Evolutionary conservation across 768 basidiomycete genomes (phyloP).

Genomic region (Lactarius sanguifluus): DNA sequence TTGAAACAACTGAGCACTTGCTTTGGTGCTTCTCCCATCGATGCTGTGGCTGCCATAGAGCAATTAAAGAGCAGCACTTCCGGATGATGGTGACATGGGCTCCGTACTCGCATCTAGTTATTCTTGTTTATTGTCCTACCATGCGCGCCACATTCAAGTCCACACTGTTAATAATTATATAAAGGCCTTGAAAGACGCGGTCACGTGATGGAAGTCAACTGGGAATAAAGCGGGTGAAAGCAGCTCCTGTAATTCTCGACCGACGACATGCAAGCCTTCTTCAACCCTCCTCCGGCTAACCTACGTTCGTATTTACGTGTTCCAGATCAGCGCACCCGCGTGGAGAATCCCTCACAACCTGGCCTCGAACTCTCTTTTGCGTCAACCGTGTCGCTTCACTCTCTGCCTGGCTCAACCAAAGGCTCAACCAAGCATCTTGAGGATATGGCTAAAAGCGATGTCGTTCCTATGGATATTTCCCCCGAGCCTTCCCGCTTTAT

Average conservation of each 20-base stretch:
- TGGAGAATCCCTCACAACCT: constrained; percentile 69
- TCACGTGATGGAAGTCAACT: constrained; percentile 29
- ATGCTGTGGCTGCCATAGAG: constrained; percentile 1
- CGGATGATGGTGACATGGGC: neutral
- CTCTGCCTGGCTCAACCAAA: constrained; percentile 50
- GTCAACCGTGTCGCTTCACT: constrained; percentile 77
- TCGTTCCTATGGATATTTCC: constrained; percentile 81
- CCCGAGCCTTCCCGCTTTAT: constrained; percentile 49
- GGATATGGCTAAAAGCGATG: constrained; percentile 44
- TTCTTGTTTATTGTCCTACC: too few species aligned
- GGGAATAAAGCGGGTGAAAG: constrained; percentile 13
- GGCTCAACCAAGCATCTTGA: constrained; percentile 46
- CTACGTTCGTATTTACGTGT: constrained; percentile 42
- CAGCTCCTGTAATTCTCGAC: neutral
- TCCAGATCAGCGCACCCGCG: constrained; percentile 42
- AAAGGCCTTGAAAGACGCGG: constrained; percentile 1
- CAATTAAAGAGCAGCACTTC: constrained; percentile 1
- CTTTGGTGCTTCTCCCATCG: constrained; percentile 4
- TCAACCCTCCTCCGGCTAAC: constrained; percentile 44
- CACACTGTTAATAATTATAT: too few species aligned
- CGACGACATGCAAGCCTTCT: constrained; percentile 55
- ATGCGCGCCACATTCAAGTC: too few species aligned
- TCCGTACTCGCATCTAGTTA: too few species aligned
- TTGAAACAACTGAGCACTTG: constrained; percentile 16
- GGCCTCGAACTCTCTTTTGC: constrained; percentile 83